phyloP scores from a whole-genome alignment of 2,329 filamentous ascomycete genomes.

The Zymoseptoria crescenta region DNA sequence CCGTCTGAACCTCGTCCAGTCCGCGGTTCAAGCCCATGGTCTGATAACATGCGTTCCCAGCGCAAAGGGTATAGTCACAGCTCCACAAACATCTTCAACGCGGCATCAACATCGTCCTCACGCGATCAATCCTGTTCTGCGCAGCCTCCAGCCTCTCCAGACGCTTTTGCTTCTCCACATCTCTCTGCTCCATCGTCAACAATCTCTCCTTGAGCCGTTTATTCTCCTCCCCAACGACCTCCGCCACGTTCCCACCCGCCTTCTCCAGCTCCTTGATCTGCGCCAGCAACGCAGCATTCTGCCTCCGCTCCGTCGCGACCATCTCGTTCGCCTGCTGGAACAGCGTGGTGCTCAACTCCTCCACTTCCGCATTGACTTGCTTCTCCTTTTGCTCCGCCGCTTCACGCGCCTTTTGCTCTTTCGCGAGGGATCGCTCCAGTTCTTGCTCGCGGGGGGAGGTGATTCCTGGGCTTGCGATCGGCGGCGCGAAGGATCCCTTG shows the following conservation, averaged over 20 bases:
- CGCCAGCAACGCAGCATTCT: slow-evolving; percentile 63
- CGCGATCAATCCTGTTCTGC: slow-evolving; percentile 62
- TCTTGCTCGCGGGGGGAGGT: slow-evolving; percentile 33
- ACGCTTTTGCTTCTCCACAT: slow-evolving; percentile 60
- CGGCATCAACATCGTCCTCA: slow-evolving; percentile 51
- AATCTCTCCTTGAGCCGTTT: slow-evolving; percentile 66
- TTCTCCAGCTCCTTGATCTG: slow-evolving; percentile 62
- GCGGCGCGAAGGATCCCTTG: slow-evolving; percentile 31
- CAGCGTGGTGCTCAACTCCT: slow-evolving; percentile 66
- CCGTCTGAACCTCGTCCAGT: background rate
- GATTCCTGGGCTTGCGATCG: slow-evolving; percentile 21
- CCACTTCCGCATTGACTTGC: slow-evolving; percentile 63
- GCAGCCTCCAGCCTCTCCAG: slow-evolving; percentile 65
- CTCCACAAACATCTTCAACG: slow-evolving; percentile 16
- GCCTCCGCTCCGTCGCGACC: slow-evolving; percentile 68
- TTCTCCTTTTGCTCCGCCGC: slow-evolving; percentile 62
- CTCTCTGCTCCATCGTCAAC: slow-evolving; percentile 59
- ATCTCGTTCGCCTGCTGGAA: slow-evolving; percentile 84
- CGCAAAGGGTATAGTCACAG: background rate
- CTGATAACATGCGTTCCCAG: background rate
- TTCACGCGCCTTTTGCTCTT: slow-evolving; percentile 58
- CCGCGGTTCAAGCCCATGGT: too few species aligned
- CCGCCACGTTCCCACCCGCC: slow-evolving; percentile 53
- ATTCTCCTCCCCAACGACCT: slow-evolving; percentile 54
- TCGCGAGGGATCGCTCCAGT: slow-evolving; percentile 55